Evolutionary conservation across 2,329 filamentous ascomycete species (phyloP).

Genomic region (Diaporthe caulivora): DNA sequence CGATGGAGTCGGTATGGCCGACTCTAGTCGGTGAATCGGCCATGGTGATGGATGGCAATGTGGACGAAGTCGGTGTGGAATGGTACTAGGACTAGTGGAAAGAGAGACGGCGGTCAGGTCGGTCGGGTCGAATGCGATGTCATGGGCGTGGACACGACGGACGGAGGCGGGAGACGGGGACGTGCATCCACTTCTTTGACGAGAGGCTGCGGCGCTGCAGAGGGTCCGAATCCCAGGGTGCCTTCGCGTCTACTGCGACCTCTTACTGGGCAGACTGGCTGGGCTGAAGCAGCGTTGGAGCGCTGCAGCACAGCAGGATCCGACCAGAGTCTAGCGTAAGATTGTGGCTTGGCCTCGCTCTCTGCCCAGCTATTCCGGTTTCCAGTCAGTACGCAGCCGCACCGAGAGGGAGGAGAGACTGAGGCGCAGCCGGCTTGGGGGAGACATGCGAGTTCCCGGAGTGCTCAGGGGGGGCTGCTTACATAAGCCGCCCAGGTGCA

Average conservation of each 20-base stretch:
- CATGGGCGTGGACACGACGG: conserved; percentile 16
- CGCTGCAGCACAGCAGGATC: conserved; percentile 13
- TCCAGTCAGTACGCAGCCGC: conserved; percentile 8
- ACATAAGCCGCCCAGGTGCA: background rate
- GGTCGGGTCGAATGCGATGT: conserved; percentile 22
- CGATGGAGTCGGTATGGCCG: conserved; percentile 65
- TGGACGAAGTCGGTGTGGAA: conserved; percentile 27
- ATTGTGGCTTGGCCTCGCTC: conserved; percentile 31
- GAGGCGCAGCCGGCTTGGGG: conserved; percentile 24
- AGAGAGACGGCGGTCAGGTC: conserved; percentile 25
- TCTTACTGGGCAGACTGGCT: too few relatives aligned
- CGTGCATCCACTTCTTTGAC: conserved; percentile 35
- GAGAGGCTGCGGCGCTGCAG: conserved; percentile 26
- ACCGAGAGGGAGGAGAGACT: background rate
- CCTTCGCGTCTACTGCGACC: too few relatives aligned
- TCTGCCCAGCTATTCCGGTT: background rate
- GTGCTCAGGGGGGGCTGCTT: conserved; percentile 18
- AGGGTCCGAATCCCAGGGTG: conserved; percentile 24
- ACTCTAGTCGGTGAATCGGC: conserved; percentile 59
- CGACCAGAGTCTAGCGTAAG: conserved; percentile 19
- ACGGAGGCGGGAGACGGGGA: conserved; percentile 20
- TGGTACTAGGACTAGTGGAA: conserved; percentile 21
- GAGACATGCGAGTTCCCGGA: conserved; percentile 4
- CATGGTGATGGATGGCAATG: conserved; percentile 52
- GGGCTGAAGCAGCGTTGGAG: conserved; percentile 26